Conservation (phyloP, 164 flowering plant species). For the Macadamia tetraphylla region DNA sequence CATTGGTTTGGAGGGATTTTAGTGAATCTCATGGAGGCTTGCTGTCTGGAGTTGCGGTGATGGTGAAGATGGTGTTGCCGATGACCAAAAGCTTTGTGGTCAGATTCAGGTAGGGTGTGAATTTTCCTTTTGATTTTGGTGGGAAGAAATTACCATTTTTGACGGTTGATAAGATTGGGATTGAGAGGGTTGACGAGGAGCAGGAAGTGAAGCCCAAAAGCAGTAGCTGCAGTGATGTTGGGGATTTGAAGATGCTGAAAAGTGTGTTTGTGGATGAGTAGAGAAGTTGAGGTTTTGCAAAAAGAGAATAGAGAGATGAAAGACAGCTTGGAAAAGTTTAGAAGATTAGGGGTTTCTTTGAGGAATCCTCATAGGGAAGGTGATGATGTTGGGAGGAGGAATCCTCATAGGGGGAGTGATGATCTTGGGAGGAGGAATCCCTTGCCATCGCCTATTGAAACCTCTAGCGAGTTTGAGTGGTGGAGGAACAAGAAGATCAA, state of each 20-base stretch:
- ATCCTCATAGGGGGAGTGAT: too few relatives aligned
- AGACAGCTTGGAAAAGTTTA: slow-evolving; percentile 41
- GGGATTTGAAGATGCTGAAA: too few relatives aligned
- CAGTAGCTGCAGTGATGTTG: too few relatives aligned
- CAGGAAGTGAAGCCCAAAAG: too few relatives aligned
- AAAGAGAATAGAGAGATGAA: slow-evolving; percentile 54
- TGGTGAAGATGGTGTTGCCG: not conserved
- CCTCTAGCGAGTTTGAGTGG: slow-evolving; percentile 30
- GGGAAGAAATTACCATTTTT: slow-evolving; percentile 39
- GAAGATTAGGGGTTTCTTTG: slow-evolving; percentile 10
- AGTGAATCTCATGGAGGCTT: not conserved
- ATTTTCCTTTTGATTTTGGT: slow-evolving; percentile 14
- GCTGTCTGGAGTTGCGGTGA: not conserved
- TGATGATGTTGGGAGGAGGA: slow-evolving; percentile 14
- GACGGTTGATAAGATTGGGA: too few relatives aligned
- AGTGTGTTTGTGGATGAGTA: too few relatives aligned
- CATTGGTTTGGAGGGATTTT: too few relatives aligned
- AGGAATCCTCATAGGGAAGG: too few relatives aligned
- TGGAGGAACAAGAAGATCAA: slow-evolving; percentile 47
- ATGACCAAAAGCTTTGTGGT: not conserved
- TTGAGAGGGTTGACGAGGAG: too few relatives aligned
- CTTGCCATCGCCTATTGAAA: slow-evolving; percentile 10
- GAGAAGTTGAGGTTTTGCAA: too few relatives aligned
- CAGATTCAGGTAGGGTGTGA: not conserved
- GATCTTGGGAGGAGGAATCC: slow-evolving; percentile 14